Percentiles rank a stretch among this genome's conserved stretches.
These are phyloP conservation scores for Talaromyces funiculosus DNA, from an alignment of 2,329 filamentous ascomycete genomes.

Conservation along the genomic window DNA sequence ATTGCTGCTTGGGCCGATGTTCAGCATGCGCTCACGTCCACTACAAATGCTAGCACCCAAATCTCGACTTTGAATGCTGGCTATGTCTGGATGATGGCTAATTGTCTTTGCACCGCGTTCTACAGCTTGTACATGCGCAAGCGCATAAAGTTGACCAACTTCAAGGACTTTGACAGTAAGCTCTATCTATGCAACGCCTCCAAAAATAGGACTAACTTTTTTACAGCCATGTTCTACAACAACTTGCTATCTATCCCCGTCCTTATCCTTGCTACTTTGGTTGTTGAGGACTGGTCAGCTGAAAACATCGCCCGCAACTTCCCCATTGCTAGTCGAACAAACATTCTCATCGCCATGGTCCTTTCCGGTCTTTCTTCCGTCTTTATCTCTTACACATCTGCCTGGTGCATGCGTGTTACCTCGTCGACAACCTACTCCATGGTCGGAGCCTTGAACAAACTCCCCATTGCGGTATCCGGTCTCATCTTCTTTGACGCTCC, in stretches of 20 bases:
- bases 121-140: slow-evolving; percentile 94
- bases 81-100: slow-evolving; percentile 96
- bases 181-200: slow-evolving; percentile 78
- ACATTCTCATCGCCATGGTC: slow-evolving; percentile 79
- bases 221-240: slow-evolving; percentile 97
- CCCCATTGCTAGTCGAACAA: slow-evolving; percentile 71
- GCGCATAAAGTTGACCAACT: slow-evolving; percentile 98
- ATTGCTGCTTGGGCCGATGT: slow-evolving; percentile 98
- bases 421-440: slow-evolving; percentile 98
- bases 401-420: slow-evolving; percentile 96
- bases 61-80: slow-evolving; percentile 89
- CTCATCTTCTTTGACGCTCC: slow-evolving; percentile 94
- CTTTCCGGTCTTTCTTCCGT: slow-evolving; percentile 89
- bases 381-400: slow-evolving; percentile 99
- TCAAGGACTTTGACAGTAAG: slow-evolving; percentile 99
- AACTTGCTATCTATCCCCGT: slow-evolving; percentile 95
- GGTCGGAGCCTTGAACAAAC: slow-evolving; percentile 97
- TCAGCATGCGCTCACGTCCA: slow-evolving; percentile 68
- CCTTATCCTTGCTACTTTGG: slow-evolving; percentile 71
- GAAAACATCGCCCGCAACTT: slow-evolving; percentile 84
- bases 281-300: slow-evolving; percentile 88
- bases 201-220: slow-evolving; percentile 6
- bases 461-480: slow-evolving; percentile 87
- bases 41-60: slow-evolving; percentile 62
- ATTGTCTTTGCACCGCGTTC: slow-evolving; percentile 88